Base-by-base conservation (phyloP, 1,284 basidiomycete species). In the Pseudozyma sp. region DNA sequence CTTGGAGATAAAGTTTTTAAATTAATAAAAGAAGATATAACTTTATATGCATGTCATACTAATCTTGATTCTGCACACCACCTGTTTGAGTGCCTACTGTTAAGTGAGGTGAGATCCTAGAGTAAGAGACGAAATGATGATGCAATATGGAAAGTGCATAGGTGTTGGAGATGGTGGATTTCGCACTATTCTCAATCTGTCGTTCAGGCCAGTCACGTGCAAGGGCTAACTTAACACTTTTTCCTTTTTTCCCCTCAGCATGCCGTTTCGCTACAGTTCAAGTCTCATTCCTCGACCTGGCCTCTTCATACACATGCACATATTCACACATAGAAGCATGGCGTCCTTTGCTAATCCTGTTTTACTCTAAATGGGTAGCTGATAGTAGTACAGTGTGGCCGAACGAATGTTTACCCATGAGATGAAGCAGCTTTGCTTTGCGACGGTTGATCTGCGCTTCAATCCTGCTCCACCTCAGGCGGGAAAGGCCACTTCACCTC, bases 401-500 rank as follows among this genome's bases (percentile, higher is more conserved):
- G 6, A 31, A 31, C 6, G 25, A 31, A 31, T 31, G 43, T 5
- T 43, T 43, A 16, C 7, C 14, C 42, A n/a, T n/a, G n/a, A n/a
- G n/a, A n/a, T n/a, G n/a, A n/a, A n/a, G n/a, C n/a, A 14, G 14
- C 40, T 42, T 42, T 18, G 8, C 8, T 42, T 12, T 45, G 44
- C 21, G 44, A 25, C 12, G 36, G 35, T 34, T 25, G 21, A 18
- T n/a, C 7, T 18, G 38, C 8, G 40, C 45, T 38, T 40, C 45
- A 52, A 43, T 50, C 40, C 36, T 65, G 49, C 47, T 67, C 64
- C 18, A 52, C 52, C 34, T 76, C 68, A 0, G 68, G 60, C 38
- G 64, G 64, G 40, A 70, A 76, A 1, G 63, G 68, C 73, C 73
- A 76, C 21, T 40, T 49, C 13, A 76, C 68, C 51, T 64, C 57